Evolutionary conservation across 176 grass and related monocot species (phyloP), one percentile per base, ranked within the genome.

Genomic region (Oryza punctata): DNA sequence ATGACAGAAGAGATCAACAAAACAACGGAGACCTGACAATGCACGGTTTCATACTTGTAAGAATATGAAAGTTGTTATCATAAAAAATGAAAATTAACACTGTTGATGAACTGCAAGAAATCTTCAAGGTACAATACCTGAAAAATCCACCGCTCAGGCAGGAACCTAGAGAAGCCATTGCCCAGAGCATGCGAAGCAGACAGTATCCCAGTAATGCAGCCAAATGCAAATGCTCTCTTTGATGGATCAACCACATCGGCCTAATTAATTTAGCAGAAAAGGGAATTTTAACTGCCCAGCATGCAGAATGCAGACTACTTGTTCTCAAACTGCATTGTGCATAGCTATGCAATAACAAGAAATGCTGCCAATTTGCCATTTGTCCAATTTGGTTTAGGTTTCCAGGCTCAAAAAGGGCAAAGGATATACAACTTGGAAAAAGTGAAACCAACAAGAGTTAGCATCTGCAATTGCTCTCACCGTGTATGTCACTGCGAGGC

Each of bases 91-190:
- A 87, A 37, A 18, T 73, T n/a, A 43, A 45, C 43, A 40, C 49
- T 49, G 19, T 1, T 35, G 50, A 77, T 84, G 16, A 78, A 68
- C 6, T 33, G 52, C 24, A 43, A 35, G 19, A 71, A 71, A 78
- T 10, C 52, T 47, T 69, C 10, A 78, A 46, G 32, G 54, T 26
- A 3, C 26, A 69, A 57, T 87, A 90, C 92, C 95, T 87, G 77
- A 89, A 97, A 97, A 76, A 93, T 94, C 90, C 84, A 94, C 24
- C 26, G 46, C 88, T 84, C 88, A 12, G 95, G 95, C 10, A 94
- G 81, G 69, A 94, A 97, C 52, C 88, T 83, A 21, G 92, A 83
- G 67, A 97, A 82, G 19, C 84, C 72, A 33, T 90, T 92, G 43
- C 92, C 92, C 40, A 97, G 72, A 6, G 93, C 73, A 66, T 97